Conservation (phyloP, 331 rosid genomes). For the Cydonia oblonga region DNA sequence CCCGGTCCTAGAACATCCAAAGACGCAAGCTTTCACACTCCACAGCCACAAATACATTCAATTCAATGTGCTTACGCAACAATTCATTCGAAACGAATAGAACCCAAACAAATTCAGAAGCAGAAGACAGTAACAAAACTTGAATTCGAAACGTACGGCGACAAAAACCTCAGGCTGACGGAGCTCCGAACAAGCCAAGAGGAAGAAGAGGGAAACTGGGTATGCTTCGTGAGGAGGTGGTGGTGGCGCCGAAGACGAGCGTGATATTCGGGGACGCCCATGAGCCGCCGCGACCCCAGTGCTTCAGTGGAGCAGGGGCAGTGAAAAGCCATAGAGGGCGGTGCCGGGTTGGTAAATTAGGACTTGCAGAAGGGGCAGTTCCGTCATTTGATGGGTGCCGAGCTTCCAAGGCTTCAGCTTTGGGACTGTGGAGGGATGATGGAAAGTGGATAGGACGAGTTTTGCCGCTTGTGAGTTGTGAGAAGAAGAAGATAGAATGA, state of each 20-base stretch:
- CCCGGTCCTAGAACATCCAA: not conserved
- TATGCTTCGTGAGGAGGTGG: constrained; percentile 20
- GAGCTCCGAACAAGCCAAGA: constrained; percentile 24
- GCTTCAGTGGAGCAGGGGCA: constrained; percentile 20
- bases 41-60: not conserved
- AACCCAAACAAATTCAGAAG: not conserved
- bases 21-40: not conserved
- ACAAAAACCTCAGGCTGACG: constrained; percentile 27
- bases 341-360: constrained; percentile 2
- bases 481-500: not conserved
- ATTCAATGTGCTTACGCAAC: not conserved
- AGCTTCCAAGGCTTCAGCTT: not conserved
- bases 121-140: not conserved
- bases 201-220: constrained; percentile 16
- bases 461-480: not conserved
- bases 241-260: constrained; percentile 30
- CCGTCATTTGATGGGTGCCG: constrained; percentile 17
- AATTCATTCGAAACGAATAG: not conserved
- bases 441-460: not conserved
- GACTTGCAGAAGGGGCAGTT: not conserved
- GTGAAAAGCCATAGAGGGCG: constrained; percentile 13
- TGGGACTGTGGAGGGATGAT: not conserved
- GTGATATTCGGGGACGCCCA: constrained; percentile 48
- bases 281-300: constrained; percentile 17
- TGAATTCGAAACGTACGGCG: constrained; percentile 27